Percentiles rank a stretch among this genome's conserved stretches.
Conservation (phyloP, 139 green algal genomes). For the Mychonastes homosphaera region DNA sequence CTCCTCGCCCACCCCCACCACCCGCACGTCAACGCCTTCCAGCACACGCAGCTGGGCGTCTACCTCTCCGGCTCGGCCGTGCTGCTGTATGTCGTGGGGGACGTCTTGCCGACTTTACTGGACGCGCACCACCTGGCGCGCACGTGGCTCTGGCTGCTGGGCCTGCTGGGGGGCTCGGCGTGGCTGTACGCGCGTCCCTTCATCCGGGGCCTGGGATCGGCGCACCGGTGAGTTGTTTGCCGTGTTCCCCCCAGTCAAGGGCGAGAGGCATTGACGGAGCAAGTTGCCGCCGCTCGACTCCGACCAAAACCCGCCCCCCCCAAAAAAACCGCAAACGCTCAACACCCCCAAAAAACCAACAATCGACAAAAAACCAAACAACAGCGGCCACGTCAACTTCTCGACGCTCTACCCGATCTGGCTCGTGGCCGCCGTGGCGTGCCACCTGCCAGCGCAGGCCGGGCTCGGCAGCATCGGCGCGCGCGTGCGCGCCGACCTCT, state of each 20-base stretch:
- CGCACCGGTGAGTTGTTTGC: slow-evolving; percentile 35
- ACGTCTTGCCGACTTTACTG: slow-evolving; percentile 1
- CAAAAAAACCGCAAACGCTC: not conserved
- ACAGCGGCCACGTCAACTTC: slow-evolving; percentile 71
- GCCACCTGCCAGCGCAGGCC: slow-evolving; percentile 72
- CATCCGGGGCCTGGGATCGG: slow-evolving; percentile 62
- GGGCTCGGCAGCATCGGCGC: slow-evolving; percentile 62
- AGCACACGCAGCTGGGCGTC: slow-evolving; percentile 41
- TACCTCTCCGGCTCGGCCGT: slow-evolving; percentile 34
- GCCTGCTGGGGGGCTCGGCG: slow-evolving; percentile 34
- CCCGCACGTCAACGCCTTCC: too few species aligned
- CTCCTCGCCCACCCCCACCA: too few species aligned
- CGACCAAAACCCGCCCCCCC: not conserved
- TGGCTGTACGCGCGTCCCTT: slow-evolving; percentile 75
- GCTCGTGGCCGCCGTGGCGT: slow-evolving; percentile 69
- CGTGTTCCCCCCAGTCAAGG: not conserved
- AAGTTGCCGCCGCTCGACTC: not conserved
- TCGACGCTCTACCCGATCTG: slow-evolving; percentile 66
- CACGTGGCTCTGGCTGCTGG: slow-evolving; percentile 9
- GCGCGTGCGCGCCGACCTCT: slow-evolving; percentile 64
- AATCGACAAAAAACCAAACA: not conserved
- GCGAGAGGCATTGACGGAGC: not conserved
- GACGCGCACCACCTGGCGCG: not conserved
- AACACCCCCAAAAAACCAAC: not conserved
- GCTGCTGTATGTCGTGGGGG: slow-evolving; percentile 30